Evolutionary conservation across 2,329 filamentous ascomycete species (phyloP), one percentile per base, ranked within the genome.

Genomic region (Fusarium ambrosium): DNA sequence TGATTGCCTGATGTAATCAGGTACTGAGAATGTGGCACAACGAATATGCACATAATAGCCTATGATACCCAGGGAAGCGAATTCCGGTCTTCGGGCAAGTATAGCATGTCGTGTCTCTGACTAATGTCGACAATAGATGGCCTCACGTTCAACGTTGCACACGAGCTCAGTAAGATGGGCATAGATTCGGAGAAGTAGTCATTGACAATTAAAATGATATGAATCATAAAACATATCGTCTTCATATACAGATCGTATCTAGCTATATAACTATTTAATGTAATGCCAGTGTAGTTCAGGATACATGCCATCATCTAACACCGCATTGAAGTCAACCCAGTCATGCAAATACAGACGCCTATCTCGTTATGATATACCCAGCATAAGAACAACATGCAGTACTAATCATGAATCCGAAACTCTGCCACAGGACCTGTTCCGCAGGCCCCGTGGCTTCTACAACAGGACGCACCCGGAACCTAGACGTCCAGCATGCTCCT

Each of bases 401-500:
- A 60, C 32, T 34, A 16, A 39, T 51, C 48, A 56, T 51, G 56
- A 77, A 32, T 27, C 34, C 29, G 22, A 39, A 20, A 39, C 20
- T 36, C 18, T 24, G 34, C 20, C 20, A 13, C 56, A 24, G 56
- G 34, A 29, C 56, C 56, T 53, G 24, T 53, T 53, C 45, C 24
- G 10, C 48, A 53, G 27, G 27, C 27, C 27, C 48, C 27, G 27
- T 53, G 7, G 9, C 29, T 37, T 37, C 48, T 18, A 8, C 27
- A 29, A 32, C 10, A 20, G 20, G 27, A 22, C 60, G 34, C 41
- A 22, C 27, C 36, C 24, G 37, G 37, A 60, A n/a, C 13, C 64
- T 80, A 91, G 16, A 91, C 77, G 75, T 91, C 89, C 75, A 91
- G 74, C 89, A 91, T 91, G 77, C 89, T 91, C 76, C 82, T 84